These are phyloP conservation scores for Trichoderma simmonsii DNA, from an alignment of 2,329 filamentous ascomycete genomes.

Conservation along the genomic window DNA sequence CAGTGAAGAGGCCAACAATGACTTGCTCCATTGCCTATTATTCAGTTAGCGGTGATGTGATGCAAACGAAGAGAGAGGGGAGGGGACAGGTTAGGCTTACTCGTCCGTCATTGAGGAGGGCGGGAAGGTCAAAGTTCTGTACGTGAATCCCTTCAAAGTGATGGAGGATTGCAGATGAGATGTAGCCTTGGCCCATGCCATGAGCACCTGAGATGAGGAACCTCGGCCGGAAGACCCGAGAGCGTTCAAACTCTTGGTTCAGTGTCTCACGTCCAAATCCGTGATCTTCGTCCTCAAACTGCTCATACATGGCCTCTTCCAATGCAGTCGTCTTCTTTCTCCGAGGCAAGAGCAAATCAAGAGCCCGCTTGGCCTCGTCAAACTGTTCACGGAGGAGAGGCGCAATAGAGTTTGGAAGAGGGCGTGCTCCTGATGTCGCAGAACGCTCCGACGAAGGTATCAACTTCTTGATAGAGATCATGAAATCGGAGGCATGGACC, in stretches of 20 bases:
- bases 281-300: conserved; percentile 74
- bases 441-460: conserved; percentile 92
- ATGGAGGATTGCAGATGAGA: conserved; percentile 80
- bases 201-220: conserved; percentile 76
- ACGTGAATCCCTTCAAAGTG: conserved; percentile 93
- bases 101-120: conserved; percentile 78
- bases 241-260: conserved; percentile 76
- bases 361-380: conserved; percentile 60
- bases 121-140: conserved; percentile 89
- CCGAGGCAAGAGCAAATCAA: conserved; percentile 77
- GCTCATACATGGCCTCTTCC: conserved; percentile 90
- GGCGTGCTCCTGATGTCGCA: conserved; percentile 76
- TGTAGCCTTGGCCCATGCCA: conserved; percentile 92
- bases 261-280: conserved; percentile 81
- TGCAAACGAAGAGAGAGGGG: not conserved
- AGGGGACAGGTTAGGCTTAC: conserved; percentile 43
- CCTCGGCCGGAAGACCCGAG: conserved; percentile 83
- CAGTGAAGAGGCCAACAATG: conserved; percentile 84
- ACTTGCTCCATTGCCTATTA: conserved; percentile 73
- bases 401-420: conserved; percentile 75
- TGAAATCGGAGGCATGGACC: conserved; percentile 91
- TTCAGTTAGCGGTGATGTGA: conserved; percentile 23
- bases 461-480: conserved; percentile 95
- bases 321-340: conserved; percentile 85
- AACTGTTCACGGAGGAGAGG: conserved; percentile 76